Evolutionary conservation across 2,329 filamentous ascomycete species (phyloP), one percentile per base, ranked within the genome.

Genomic region (Orbilia javanica): DNA sequence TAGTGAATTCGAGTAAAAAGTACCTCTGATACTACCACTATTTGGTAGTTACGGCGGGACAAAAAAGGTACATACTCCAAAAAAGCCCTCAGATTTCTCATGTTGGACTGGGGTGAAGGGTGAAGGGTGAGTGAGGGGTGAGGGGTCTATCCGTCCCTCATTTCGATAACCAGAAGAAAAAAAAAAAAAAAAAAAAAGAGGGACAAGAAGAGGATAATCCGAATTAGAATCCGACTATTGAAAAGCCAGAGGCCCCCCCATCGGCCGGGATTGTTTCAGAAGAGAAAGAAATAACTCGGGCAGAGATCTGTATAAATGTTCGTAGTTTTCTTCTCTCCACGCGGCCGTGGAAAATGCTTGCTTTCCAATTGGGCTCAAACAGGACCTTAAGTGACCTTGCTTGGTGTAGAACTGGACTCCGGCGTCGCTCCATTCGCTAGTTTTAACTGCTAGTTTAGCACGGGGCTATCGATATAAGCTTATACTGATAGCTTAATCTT

Each of bases 381-480:
- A n/a, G n/a, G n/a, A n/a, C n/a, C n/a, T n/a, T n/a, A n/a, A n/a
- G n/a, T n/a, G n/a, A n/a, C n/a, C n/a, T n/a, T n/a, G n/a, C n/a
- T 15, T 34, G 34, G 50, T 10, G 39, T 25, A 48, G 20, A n/a
- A 15, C 44, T 48, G n/a, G 44, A 39, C 53, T 50, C 55, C 55
- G 55, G 57, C 36, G 50, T 57, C 60, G 69, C 29, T 66, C 60
- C 44, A 27, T 36, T 50, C 44, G 42, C 20, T 53, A 18, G 42
- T 20, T 44, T n/a, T 48, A 60, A 42, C 67, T 39, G 44, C 4
- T 48, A 20, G 25, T 18, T 39, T n/a, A 44, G 42, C n/a, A 44
- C 66, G 63, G 70, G 46, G 70, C 31, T 52, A 44, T 67, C 31
- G 70, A 74, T 67, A 74, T 67, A 74, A 73, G 69, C 69, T 73